phyloP scores from a whole-genome alignment of 2,329 filamentous ascomycete species.

The Diaporthe sp. region DNA sequence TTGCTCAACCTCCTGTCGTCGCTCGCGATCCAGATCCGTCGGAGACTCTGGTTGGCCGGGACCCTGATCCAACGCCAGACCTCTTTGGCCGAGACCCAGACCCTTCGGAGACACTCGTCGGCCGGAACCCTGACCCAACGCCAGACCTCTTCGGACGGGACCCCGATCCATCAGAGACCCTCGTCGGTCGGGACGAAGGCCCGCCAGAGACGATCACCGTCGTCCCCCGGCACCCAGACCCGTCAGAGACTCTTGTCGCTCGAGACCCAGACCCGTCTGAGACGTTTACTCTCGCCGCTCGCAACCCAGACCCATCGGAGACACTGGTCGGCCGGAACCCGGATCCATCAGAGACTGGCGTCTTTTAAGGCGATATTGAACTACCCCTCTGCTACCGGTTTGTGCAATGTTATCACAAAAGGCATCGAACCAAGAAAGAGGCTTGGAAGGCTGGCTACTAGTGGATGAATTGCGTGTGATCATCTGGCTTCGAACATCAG shows the following conservation, averaged over 20 bases:
- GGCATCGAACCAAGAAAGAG: no score
- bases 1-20: not conserved
- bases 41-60: not conserved
- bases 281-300: not conserved
- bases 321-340: not conserved
- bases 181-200: not conserved
- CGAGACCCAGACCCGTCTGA: not conserved
- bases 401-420: not conserved
- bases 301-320: not conserved
- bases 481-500: not conserved
- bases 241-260: no score
- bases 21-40: not conserved
- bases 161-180: not conserved
- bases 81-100: not conserved
- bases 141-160: not conserved
- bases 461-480: not conserved
- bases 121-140: not conserved
- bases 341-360: not conserved
- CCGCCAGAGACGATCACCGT: not conserved
- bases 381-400: no score
- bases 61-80: not conserved
- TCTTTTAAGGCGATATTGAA: not conserved
- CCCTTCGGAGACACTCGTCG: not conserved
- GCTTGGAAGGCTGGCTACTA: not conserved
- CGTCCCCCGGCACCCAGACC: not conserved